These are phyloP conservation scores for Mentha longifolia DNA, from an alignment of 257 asterid genomes.

Conservation along the genomic window DNA sequence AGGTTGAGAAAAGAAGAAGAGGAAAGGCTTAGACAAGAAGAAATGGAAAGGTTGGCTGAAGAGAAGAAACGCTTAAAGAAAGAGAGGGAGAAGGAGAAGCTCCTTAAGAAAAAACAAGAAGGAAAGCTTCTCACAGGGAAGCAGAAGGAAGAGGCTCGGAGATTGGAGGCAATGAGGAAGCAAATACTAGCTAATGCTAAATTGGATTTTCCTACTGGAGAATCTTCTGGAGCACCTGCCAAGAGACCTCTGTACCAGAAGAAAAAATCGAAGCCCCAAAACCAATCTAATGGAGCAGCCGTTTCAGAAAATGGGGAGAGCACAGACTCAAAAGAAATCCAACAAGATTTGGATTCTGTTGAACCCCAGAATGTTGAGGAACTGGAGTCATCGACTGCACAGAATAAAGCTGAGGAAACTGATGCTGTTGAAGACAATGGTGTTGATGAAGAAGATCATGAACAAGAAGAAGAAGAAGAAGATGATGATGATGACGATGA, in stretches of 20 bases:
- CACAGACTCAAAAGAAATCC: constrained; percentile 43
- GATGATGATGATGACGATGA: constrained; percentile 63
- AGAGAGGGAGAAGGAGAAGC: constrained; percentile 88
- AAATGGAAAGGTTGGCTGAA: constrained; percentile 71
- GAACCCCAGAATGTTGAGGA: constrained; percentile 50
- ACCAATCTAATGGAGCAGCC: constrained; percentile 67
- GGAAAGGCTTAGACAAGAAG: constrained; percentile 75
- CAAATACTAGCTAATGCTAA: constrained; percentile 77
- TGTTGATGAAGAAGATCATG: constrained; percentile 49
- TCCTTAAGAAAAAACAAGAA: constrained; percentile 77
- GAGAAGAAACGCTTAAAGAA: constrained; percentile 86
- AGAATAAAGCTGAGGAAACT: constrained; percentile 48
- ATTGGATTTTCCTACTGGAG: constrained; percentile 52
- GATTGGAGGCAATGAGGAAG: constrained; percentile 84
- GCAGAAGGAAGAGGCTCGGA: constrained; percentile 92
- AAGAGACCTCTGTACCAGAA: constrained; percentile 78
- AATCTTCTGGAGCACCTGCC: constrained; percentile 51
- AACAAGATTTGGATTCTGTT: constrained; percentile 46
- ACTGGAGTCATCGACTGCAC: constrained; percentile 41
- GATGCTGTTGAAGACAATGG: constrained; percentile 59
- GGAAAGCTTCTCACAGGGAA: constrained; percentile 83
- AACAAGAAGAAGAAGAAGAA: constrained; percentile 43
- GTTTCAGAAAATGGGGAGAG: constrained; percentile 51
- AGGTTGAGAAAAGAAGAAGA: constrained; percentile 86
- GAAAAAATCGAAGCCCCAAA: constrained; percentile 70